A percentile compares a stretch with the other conserved stretches of the same genome.
Evolutionary conservation across 2,329 filamentous ascomycete genomes (phyloP).

Genomic region (Exophiala sp.): DNA sequence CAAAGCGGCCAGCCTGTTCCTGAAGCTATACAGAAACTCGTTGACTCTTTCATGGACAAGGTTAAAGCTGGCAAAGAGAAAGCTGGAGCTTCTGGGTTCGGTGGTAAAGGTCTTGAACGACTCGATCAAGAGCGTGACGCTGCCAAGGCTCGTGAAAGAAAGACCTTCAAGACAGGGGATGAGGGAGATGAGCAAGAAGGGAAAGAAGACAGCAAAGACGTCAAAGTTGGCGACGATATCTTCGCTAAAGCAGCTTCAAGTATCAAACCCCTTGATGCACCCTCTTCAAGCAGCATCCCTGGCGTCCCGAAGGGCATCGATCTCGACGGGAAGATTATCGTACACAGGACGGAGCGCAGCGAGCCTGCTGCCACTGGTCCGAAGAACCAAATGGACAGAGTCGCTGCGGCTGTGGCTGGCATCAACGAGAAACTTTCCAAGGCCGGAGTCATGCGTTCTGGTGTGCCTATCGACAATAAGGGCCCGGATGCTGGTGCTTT

Average conservation of each 20-base stretch:
- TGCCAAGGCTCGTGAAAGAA: constrained; percentile 78
- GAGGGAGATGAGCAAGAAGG: constrained; percentile 71
- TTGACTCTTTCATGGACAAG: constrained; percentile 74
- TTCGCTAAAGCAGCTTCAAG: constrained; percentile 60
- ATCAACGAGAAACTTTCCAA: constrained; percentile 89
- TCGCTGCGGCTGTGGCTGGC: constrained; percentile 81
- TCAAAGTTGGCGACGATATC: constrained; percentile 57
- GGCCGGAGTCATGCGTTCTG: constrained; percentile 82
- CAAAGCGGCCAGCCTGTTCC: constrained; percentile 85
- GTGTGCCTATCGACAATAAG: constrained; percentile 96
- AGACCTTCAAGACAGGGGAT: constrained; percentile 85
- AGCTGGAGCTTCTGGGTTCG: constrained; percentile 77
- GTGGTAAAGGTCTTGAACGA: constrained; percentile 87
- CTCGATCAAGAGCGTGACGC: constrained; percentile 89
- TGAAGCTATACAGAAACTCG: constrained; percentile 60
- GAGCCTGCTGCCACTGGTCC: constrained; percentile 36
- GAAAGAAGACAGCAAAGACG: constrained; percentile 63
- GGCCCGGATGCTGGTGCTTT: constrained; percentile 94
- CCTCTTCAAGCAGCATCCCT: constrained; percentile 32
- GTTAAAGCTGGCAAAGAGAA: constrained; percentile 91
- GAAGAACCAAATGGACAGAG: constrained; percentile 75
- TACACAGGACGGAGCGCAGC: constrained; percentile 63
- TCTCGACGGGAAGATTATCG: constrained; percentile 67
- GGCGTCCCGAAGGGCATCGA: constrained; percentile 56
- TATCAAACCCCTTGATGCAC: constrained; percentile 61